Percentiles rank a stretch among this genome's conserved stretches.
phyloP scores from a whole-genome alignment of 140 eudicot genomes.

The Oenanthe javanica region DNA sequence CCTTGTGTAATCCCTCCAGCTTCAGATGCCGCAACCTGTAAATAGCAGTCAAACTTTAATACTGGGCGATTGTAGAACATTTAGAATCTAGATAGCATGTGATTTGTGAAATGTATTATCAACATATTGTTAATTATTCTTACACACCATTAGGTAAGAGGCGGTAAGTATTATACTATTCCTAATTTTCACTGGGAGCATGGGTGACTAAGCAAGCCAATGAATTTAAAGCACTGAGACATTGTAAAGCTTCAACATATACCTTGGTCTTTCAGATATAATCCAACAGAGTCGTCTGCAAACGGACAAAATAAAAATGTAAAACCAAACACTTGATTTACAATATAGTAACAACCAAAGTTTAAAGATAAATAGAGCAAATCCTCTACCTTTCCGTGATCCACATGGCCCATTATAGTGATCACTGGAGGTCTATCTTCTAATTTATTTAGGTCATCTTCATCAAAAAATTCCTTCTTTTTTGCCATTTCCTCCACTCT shows the following conservation, averaged over 20 bases:
- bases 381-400: conserved; percentile 82
- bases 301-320: conserved; percentile 12
- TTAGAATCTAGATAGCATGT: background rate
- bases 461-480: conserved; percentile 81
- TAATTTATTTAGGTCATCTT: conserved; percentile 68
- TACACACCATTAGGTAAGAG: background rate
- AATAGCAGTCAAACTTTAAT: background rate
- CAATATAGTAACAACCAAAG: background rate
- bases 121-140: background rate
- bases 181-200: background rate
- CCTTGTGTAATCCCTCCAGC: conserved; percentile 99
- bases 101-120: background rate
- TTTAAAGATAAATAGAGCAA: background rate
- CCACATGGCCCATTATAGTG: conserved; percentile 98
- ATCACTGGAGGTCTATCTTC: conserved; percentile 91
- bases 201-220: conserved; percentile 2
- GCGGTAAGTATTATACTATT: background rate
- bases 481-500: conserved; percentile 69
- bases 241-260: conserved; percentile 5
- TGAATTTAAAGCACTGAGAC: conserved; percentile 2
- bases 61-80: background rate
- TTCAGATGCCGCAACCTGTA: conserved; percentile 94
- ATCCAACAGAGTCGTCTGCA: conserved; percentile 95
- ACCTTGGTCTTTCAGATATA: conserved; percentile 91
- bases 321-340: conserved; percentile 20